Base-by-base conservation (phyloP, 495 filamentous ascomycete genomes). In the Aspergillus incahuasiensis region DNA sequence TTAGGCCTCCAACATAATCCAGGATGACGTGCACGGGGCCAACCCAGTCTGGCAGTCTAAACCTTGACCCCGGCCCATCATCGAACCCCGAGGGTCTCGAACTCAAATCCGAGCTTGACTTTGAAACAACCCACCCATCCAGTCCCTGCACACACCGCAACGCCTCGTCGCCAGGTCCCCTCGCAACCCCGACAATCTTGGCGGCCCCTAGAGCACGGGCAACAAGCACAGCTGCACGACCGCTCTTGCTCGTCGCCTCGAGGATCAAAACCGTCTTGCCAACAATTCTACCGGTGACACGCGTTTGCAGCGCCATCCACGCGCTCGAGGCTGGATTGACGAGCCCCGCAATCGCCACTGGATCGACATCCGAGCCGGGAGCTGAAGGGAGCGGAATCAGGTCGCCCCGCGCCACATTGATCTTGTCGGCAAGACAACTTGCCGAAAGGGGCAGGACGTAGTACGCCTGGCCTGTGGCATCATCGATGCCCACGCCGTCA, bases 401-500 rank as follows among this genome's bases (percentile, higher is more conserved):
- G 0, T 51, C 5, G 38, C 21, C 35, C 22, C 47, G 46, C 5
- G 43, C 47, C 16, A 57, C 39, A 46, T 57, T 57, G 1, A 48
- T 38, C 12, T 30, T 38, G 22, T 51, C 48, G 9, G 55, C 55
- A 3, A 57, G 30, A 2, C 50, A 40, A 3, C 35, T 40, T 0
- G 55, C 55, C 1, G 55, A 15, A 1, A 57, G 35, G 4, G 46
- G 39, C 9, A 22, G 28, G 24, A 57, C 45, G 24, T 32, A 57
- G 55, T 52, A 57, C 1, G 38, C 8, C 1, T 34, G 20, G 28
- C 46, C 47, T 1, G 55, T 57, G 0, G 21, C 4, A 15, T 51
- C 55, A 16, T 57, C 47, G 5, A 50, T 13, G 0, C 55, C 55
- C 1, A 57, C 47, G 18, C 55, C 55, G 38, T 57, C 55, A 18